A percentile compares a stretch with the other conserved stretches of the same genome.
Evolutionary conservation across 2,329 filamentous ascomycete species (phyloP).

Genomic region (Juglanconis sp.): DNA sequence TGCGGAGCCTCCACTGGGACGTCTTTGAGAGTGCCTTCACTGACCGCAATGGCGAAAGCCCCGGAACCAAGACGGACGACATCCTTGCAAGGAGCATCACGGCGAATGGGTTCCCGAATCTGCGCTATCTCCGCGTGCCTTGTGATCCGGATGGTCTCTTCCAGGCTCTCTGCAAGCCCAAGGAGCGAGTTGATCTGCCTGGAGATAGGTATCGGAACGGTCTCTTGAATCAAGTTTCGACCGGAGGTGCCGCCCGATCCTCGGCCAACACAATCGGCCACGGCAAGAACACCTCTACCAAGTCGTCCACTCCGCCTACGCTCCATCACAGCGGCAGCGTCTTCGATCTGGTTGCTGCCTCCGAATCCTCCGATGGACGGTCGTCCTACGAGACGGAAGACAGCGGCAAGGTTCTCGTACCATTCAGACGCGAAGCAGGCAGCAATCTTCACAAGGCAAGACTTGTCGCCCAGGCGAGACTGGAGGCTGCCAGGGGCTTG

Average conservation of each 20-base stretch:
- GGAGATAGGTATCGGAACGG: constrained; percentile 43
- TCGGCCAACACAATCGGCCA: not conserved
- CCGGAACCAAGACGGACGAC: constrained; percentile 50
- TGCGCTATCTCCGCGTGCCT: constrained; percentile 60
- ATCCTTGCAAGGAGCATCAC: constrained; percentile 63
- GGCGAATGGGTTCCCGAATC: constrained; percentile 58
- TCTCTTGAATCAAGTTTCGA: constrained; percentile 12
- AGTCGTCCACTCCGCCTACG: too few relatives aligned
- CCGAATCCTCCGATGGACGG: not conserved
- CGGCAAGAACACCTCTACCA: not conserved
- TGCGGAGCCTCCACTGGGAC: constrained; percentile 62
- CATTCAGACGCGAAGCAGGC: constrained; percentile 19
- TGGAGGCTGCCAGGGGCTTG: constrained; percentile 53
- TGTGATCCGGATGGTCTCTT: constrained; percentile 68
- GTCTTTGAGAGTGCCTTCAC: constrained; percentile 47
- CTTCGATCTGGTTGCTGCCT: too few relatives aligned
- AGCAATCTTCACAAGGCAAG: constrained; percentile 52
- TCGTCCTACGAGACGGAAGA: constrained; percentile 8
- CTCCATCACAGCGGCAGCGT: too few relatives aligned
- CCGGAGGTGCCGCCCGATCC: not conserved
- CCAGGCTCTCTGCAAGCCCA: constrained; percentile 65
- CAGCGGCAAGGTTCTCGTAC: constrained; percentile 9
- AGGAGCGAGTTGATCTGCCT: constrained; percentile 50
- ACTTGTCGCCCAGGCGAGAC: constrained; percentile 61
- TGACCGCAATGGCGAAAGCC: constrained; percentile 22